A percentile compares a stretch with the other conserved stretches of the same genome.
phyloP scores from a whole-genome alignment of 148 eudicot genomes.

The Limonium bicolor region DNA sequence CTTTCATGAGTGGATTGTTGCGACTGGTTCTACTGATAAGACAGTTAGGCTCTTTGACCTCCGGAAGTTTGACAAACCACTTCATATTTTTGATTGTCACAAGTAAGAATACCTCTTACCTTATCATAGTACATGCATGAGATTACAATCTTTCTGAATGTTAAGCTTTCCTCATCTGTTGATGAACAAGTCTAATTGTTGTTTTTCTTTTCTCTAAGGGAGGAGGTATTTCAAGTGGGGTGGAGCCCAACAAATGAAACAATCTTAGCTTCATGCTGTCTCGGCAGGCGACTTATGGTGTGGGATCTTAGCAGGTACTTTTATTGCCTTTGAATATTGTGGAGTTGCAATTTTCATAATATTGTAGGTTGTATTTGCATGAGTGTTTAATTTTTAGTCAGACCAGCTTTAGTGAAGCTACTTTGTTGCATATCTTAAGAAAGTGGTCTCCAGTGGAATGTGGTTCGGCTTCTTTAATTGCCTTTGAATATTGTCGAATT shows the following conservation, averaged over 20 bases:
- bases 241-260: conserved; percentile 92
- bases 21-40: conserved; percentile 65
- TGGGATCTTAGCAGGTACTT: conserved; percentile 98
- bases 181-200: neutral
- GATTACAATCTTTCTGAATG: no score
- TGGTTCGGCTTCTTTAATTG: no score
- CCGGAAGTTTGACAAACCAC: conserved; percentile 35
- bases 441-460: no score
- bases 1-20: conserved; percentile 67
- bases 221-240: conserved; percentile 85
- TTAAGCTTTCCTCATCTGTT: no score
- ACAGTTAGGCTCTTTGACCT: conserved; percentile 56
- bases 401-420: no score
- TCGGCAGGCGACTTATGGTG: conserved; percentile 88
- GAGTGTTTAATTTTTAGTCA: no score
- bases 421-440: no score
- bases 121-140: neutral
- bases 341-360: no score
- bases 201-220: conserved; percentile 28
- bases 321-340: no score
- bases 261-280: conserved; percentile 84
- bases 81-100: conserved; percentile 80
- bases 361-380: no score
- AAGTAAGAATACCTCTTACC: conserved; percentile 28
- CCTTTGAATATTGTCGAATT: no score